Evolutionary conservation across 1,284 basidiomycete genomes (phyloP), one percentile per base, ranked within the genome.

Genomic region (Abortiporus biennis): DNA sequence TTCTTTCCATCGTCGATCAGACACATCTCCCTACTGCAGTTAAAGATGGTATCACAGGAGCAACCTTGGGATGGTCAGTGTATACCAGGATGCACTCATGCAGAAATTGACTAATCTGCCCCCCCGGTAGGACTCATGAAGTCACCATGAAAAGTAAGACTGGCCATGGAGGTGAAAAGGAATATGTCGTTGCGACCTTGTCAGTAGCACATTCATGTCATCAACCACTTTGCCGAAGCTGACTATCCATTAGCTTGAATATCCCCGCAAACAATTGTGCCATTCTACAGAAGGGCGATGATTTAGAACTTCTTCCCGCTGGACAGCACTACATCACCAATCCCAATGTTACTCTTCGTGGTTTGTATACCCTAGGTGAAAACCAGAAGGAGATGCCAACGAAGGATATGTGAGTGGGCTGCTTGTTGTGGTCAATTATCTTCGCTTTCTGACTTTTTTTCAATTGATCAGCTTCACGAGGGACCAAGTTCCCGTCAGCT

Each of bases 241-340:
- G 43, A 40, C 30, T 36, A n/a, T 33, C 25, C 30, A 37, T 6
- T 43, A 85, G 81, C 65, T 61, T 89, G 54, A 82, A 89, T 50
- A 86, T 88, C 36, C 86, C 85, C 4, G 86, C 86, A 17, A 88
- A 78, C 54, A 89, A 89, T 57, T 89, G 86, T 52, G 86, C 85
- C 16, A 84, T 89, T 45, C 67, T 89, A 35, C 85, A 89, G 59
- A 72, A 76, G 17, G 85, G 81, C n/a, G 83, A 89, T 51, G 83
- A 88, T 38, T 69, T 89, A 24, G 78, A 85, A 53, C 69, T 87
- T 4, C 69, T 89, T 13, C 70, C 80, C 36, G 85, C 86, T 29
- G 85, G 85, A 4, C 85, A 89, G 54, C 85, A 85, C 44, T 86
- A 80, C 47, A 83, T 89, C 54, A 88, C 85, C 4, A 84, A 85